Percentiles rank a stretch among this genome's conserved stretches.
These are phyloP conservation scores for Dipodascus geniculatus DNA, from an alignment of 805 yeast genomes.

Conservation along the genomic window DNA sequence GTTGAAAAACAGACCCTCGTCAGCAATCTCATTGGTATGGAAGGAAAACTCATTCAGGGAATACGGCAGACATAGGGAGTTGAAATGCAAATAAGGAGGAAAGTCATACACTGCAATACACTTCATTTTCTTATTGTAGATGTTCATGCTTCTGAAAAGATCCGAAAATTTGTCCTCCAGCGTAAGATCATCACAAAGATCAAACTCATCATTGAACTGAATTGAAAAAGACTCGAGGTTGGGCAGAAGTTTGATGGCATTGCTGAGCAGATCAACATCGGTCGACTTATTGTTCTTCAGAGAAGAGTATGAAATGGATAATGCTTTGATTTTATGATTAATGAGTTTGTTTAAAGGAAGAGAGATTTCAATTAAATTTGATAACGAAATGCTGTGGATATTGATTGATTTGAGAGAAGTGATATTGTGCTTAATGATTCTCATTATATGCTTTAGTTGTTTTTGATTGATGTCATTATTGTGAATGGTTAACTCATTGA, in stretches of 20 bases:
- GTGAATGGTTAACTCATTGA: not conserved
- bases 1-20: not conserved
- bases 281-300: not conserved
- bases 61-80: not conserved
- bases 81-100: conserved; percentile 1
- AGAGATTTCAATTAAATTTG: not conserved
- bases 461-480: not conserved
- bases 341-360: not conserved
- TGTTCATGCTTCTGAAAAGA: not conserved
- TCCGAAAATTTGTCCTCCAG: not conserved
- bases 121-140: not conserved
- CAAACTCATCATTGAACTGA: not conserved
- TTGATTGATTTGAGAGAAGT: not conserved
- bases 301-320: not conserved
- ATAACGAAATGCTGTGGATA: not conserved
- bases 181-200: not conserved
- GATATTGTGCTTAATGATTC: not conserved
- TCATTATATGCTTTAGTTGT: not conserved
- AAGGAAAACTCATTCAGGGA: not conserved
- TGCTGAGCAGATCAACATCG: not conserved
- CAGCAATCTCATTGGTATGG: not conserved
- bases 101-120: not conserved
- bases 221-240: not conserved
- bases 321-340: not conserved
- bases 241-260: not conserved